These are phyloP conservation scores for Lentinula sp. DNA, from an alignment of 768 basidiomycete species.

Conservation along the genomic window DNA sequence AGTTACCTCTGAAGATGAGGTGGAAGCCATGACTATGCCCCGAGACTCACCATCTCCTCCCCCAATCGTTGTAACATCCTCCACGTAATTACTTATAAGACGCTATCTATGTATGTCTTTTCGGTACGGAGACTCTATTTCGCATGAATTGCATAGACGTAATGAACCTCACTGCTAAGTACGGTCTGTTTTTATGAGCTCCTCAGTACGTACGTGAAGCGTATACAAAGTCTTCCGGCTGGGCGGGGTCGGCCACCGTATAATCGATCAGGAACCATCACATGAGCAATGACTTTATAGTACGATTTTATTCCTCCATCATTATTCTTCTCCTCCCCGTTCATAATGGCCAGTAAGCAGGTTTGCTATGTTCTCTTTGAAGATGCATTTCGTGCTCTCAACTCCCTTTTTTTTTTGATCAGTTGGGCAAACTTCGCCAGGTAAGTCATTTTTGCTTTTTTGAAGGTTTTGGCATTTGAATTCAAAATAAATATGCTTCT, in stretches of 20 bases:
- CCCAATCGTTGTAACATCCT: constrained; percentile 32
- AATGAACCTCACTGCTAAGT: neutral
- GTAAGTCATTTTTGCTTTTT: constrained; percentile 28
- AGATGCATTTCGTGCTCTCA: neutral
- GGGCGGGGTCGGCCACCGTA: neutral
- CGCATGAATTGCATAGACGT: neutral
- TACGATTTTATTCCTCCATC: constrained; percentile 18
- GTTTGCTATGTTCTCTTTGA: constrained; percentile 23
- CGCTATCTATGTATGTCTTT: constrained; percentile 3
- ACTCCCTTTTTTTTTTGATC: neutral
- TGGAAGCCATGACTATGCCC: constrained; percentile 30
- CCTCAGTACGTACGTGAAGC: no score
- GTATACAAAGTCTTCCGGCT: neutral
- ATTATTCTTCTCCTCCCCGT: constrained; percentile 24
- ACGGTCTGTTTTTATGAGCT: no score
- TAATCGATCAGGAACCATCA: neutral
- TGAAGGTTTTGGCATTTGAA: neutral
- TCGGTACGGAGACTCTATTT: neutral
- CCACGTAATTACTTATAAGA: constrained; percentile 14
- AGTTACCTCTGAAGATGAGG: constrained; percentile 32
- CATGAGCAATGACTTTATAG: neutral
- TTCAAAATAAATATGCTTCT: constrained; percentile 12
- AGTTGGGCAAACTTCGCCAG: constrained; percentile 79
- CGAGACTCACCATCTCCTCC: constrained; percentile 21
- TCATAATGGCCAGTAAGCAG: constrained; percentile 62